A percentile compares a stretch with the other conserved stretches of the same genome.
These are phyloP conservation scores for Beta macrorhiza DNA, from an alignment of 179 eudicot genomes.

Conservation along the genomic window DNA sequence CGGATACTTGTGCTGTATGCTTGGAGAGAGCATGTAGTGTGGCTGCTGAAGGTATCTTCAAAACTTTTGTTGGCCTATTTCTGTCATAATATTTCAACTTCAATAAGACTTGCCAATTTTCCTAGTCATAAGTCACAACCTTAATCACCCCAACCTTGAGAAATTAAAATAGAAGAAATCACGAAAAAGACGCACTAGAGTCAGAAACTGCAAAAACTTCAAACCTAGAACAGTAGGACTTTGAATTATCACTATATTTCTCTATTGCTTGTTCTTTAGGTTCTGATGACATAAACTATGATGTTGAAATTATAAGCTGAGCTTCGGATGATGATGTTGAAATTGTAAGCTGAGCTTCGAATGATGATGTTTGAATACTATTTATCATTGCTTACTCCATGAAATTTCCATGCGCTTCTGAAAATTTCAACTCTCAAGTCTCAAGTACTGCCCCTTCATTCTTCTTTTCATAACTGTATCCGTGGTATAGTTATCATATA, in stretches of 20 bases:
- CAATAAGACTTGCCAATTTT: not conserved
- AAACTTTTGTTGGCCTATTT: not conserved
- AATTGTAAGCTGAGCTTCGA: too few species aligned
- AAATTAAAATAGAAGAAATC: not conserved
- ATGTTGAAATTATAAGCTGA: not conserved
- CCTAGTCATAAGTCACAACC: not conserved
- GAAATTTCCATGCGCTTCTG: not conserved
- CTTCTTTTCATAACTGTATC: not conserved
- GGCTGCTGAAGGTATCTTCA: constrained; percentile 79
- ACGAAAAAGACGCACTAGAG: not conserved
- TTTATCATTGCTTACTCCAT: too few species aligned
- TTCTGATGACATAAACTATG: too few species aligned
- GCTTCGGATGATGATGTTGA: too few species aligned
- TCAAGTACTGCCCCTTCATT: not conserved
- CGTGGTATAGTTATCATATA: not conserved
- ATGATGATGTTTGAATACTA: too few species aligned
- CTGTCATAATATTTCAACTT: not conserved
- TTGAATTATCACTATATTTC: not conserved
- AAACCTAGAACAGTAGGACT: not conserved
- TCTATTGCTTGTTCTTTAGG: not conserved
- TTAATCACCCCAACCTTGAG: not conserved
- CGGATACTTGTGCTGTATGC: constrained; percentile 88
- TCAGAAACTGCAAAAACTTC: not conserved
- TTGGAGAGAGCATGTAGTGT: constrained; percentile 86
- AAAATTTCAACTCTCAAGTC: not conserved